Conservation (phyloP, 1,284 basidiomycete genomes). For the Ganoderma meredithae region DNA sequence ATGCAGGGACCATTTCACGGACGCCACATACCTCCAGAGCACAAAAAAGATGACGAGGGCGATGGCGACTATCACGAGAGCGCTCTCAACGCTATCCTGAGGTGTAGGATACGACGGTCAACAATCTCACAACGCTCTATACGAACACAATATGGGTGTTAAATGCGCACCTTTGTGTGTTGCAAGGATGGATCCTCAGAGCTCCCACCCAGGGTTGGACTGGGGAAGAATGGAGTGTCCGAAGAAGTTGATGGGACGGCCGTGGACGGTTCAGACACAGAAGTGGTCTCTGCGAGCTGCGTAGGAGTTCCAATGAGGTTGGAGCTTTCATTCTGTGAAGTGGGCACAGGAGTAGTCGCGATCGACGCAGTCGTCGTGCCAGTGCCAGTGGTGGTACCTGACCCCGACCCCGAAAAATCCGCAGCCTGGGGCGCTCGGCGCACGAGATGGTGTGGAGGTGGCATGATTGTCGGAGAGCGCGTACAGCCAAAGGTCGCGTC, state of each 20-base stretch:
- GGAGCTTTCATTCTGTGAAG: background rate
- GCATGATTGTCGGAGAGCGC: background rate
- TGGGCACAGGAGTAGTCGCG: constrained; percentile 1
- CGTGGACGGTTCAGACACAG: background rate
- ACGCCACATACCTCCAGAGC: constrained; percentile 27
- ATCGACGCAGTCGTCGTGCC: background rate
- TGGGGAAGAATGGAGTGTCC: constrained; percentile 27
- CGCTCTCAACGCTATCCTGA: constrained; percentile 29
- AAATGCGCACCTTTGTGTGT: constrained; percentile 24
- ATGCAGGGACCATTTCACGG: background rate
- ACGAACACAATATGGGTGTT: background rate
- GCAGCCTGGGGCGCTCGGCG: constrained; percentile 9
- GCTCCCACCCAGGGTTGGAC: constrained; percentile 12
- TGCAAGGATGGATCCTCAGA: constrained; percentile 1
- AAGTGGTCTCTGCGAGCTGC: background rate
- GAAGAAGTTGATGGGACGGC: background rate
- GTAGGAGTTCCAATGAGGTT: background rate
- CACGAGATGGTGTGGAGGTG: background rate
- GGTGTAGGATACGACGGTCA: background rate
- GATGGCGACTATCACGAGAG: constrained; percentile 24
- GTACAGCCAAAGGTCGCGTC: background rate
- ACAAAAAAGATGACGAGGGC: constrained; percentile 17
- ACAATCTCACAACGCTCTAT: background rate
- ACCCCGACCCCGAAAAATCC: background rate
- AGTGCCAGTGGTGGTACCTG: background rate